Conservation (phyloP, 2,329 filamentous ascomycete genomes). For the Teratosphaeria nubilosa region DNA sequence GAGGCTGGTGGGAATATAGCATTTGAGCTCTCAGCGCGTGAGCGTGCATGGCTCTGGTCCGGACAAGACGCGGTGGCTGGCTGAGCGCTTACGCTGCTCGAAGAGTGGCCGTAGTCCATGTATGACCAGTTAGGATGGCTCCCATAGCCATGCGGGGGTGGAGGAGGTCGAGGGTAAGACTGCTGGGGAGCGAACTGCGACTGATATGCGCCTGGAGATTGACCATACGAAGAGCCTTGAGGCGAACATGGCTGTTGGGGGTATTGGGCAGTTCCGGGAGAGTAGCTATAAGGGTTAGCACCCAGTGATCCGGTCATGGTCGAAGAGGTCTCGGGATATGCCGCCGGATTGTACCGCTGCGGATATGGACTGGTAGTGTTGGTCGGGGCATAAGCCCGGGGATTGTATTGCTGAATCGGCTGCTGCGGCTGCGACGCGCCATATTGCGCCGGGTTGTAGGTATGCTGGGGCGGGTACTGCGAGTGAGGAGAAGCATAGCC, state of each 20-base stretch:
- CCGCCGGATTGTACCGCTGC: constrained; percentile 19
- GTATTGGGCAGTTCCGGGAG: constrained; percentile 8
- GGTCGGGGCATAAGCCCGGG: constrained; percentile 46
- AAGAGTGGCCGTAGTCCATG: constrained; percentile 9
- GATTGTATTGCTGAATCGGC: constrained; percentile 56
- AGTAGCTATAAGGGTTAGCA: constrained; percentile 16
- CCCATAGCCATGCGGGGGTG: constrained; percentile 9
- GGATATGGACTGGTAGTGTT: constrained; percentile 27
- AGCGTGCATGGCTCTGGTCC: constrained; percentile 9
- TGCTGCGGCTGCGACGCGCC: constrained; percentile 37
- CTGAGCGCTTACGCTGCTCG: constrained; percentile 8
- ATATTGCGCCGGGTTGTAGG: constrained; percentile 57
- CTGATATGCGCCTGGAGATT: constrained; percentile 4
- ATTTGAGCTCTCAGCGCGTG: constrained; percentile 9
- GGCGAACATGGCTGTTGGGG: constrained; percentile 11
- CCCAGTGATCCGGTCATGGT: constrained; percentile 18
- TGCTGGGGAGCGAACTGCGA: constrained; percentile 7
- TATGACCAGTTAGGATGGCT: constrained; percentile 13
- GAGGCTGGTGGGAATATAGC: constrained; percentile 9
- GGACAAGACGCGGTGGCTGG: constrained; percentile 13
- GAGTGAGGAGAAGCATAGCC: constrained; percentile 23
- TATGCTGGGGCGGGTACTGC: constrained; percentile 23
- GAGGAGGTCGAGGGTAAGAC: constrained; percentile 16
- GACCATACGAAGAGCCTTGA: constrained; percentile 13
- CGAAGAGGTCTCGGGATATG: constrained; percentile 14